Base-by-base conservation (phyloP, 345 rosid species). In the Boechera retrofracta region DNA sequence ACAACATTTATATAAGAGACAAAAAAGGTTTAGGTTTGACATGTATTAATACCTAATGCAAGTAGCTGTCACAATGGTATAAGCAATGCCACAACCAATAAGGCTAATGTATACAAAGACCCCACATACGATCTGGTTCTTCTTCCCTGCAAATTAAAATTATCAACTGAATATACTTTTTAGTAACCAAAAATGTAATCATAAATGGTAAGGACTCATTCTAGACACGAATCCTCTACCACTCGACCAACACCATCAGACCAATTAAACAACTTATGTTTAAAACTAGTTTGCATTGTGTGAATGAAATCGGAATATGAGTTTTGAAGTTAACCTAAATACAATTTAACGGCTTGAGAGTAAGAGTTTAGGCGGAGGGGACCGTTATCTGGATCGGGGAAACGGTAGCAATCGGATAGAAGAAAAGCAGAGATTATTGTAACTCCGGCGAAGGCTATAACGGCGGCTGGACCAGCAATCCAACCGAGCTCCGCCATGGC, bases 401-500 rank as follows among this genome's bases (percentile, higher is more conserved):
- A 85, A 74, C 75, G 78, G 71, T 86, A 87, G 83, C 85, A 82
- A 61, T 82, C 87, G 7, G 86, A 82, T 24, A 89, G 81, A 44
- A 91, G 86, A 65, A 11, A 51, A 3, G 86, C 68, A 13, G 91
- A 82, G 32, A 82, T 4, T 16, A 85, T 7, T 67, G 94, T 83
- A 44, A 87, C 49, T 3, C 66, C 83, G 0, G 94, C 89, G 48
- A 91, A 89, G 67, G 42, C 59, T 38, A 87, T 0, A 36, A 88
- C 49, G 67, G 70, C 52, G 8, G 82, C 5, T 5, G 97, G 94
- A 55, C 92, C 94, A 11, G 83, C 91, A 38, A 89, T 66, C 94
- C 97, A 89, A 1, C 97, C 94, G 0, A 89, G 85, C 68, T 88
- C 89, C 5, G 92, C 86, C 4, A 69, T 73, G 67, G 90, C 80